These are phyloP conservation scores for Phialophora verrucosa DNA, from an alignment of 2,329 filamentous ascomycete species.

Conservation along the genomic window DNA sequence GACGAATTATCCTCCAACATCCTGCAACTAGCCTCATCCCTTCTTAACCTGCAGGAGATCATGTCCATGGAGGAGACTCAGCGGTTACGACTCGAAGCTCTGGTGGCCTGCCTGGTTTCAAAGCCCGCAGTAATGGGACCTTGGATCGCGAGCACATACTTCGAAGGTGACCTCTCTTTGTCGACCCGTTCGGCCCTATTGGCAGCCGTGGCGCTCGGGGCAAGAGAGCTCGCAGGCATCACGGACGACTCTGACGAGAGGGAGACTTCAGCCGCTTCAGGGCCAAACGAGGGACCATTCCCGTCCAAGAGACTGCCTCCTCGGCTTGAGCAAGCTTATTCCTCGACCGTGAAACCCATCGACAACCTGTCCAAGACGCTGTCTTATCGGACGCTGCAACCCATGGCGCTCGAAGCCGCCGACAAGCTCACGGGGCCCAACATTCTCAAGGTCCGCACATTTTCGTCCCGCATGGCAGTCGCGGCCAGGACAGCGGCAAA, in stretches of 20 bases:
- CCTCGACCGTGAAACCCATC: conserved; percentile 59
- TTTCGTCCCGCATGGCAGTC: conserved; percentile 76
- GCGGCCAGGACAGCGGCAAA: conserved; percentile 59
- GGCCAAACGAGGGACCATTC: conserved; percentile 60
- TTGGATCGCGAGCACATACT: conserved; percentile 84
- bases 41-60: conserved; percentile 83
- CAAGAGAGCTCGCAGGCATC: conserved; percentile 82
- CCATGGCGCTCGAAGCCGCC: conserved; percentile 79
- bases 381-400: conserved; percentile 75
- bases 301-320: conserved; percentile 80
- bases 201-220: conserved; percentile 78
- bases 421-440: conserved; percentile 80
- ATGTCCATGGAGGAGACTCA: conserved; percentile 79
- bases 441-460: conserved; percentile 85
- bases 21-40: conserved; percentile 75
- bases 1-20: conserved; percentile 85
- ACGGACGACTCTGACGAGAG: conserved; percentile 55
- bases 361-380: conserved; percentile 71
- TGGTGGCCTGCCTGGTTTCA: conserved; percentile 80
- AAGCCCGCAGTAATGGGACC: conserved; percentile 78
- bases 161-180: conserved; percentile 89
- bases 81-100: conserved; percentile 74
- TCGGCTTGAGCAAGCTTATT: conserved; percentile 75
- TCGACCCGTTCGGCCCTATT: conserved; percentile 82
- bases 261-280: conserved; percentile 46